Conservation (phyloP, 1,284 basidiomycete species). For the Phellinidium pouzarii region DNA sequence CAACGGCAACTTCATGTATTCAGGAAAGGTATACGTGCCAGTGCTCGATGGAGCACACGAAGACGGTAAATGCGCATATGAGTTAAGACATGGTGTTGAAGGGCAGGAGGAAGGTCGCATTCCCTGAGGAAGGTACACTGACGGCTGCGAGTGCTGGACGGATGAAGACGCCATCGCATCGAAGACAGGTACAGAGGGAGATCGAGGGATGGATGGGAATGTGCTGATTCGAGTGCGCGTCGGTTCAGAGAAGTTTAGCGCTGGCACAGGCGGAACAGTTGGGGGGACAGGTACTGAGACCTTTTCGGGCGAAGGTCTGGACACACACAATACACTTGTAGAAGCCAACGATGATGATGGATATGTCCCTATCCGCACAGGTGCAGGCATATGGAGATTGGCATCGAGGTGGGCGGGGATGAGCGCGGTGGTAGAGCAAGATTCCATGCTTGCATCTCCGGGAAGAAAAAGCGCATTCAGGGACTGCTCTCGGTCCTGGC, state of each 20-base stretch:
- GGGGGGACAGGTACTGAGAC: background rate
- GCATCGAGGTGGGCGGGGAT: background rate
- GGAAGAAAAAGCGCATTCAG: background rate
- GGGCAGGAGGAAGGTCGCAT: slow-evolving; percentile 3
- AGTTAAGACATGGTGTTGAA: background rate
- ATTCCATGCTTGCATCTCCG: background rate
- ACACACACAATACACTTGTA: background rate
- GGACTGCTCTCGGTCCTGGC: too few relatives aligned
- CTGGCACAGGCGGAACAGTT: slow-evolving; percentile 1
- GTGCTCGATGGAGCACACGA: background rate
- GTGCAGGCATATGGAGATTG: background rate
- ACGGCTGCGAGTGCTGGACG: too few relatives aligned
- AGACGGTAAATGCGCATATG: background rate
- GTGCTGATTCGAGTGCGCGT: background rate
- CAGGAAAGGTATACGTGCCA: background rate
- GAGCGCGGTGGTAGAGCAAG: background rate
- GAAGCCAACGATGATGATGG: background rate
- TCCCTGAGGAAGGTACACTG: background rate
- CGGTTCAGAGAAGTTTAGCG: background rate
- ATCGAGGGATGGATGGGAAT: slow-evolving; percentile 12
- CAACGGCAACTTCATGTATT: background rate
- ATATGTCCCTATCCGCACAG: background rate
- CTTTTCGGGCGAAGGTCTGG: background rate
- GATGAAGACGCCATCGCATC: background rate
- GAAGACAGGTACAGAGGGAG: slow-evolving; percentile 16